These are phyloP conservation scores for Balakata baccata DNA, from an alignment of 345 rosid genomes.

Conservation along the genomic window DNA sequence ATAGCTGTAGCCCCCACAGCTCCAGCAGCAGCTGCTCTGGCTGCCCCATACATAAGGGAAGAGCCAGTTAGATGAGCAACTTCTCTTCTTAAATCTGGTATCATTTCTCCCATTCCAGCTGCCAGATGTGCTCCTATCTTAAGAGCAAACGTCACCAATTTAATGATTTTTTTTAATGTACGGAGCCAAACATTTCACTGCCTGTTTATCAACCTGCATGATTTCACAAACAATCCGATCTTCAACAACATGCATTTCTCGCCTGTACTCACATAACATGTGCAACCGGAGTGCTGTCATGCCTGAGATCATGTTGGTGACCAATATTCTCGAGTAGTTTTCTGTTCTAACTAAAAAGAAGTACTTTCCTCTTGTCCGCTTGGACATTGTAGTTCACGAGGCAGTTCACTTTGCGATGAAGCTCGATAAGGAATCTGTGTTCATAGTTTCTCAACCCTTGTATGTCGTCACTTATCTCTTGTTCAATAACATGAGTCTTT, in stretches of 20 bases:
- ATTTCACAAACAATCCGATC: conserved; percentile 84
- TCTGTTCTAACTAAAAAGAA: conserved; percentile 74
- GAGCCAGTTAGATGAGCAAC: conserved; percentile 68
- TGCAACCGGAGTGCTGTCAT: conserved; percentile 79
- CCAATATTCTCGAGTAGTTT: conserved; percentile 78
- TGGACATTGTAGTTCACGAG: conserved; percentile 82
- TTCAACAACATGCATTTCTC: conserved; percentile 89
- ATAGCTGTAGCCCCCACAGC: conserved; percentile 60
- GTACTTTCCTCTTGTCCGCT: conserved; percentile 83
- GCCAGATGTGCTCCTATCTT: conserved; percentile 94
- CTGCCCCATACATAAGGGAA: conserved; percentile 64
- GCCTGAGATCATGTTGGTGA: conserved; percentile 73
- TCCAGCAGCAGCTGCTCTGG: conserved; percentile 70
- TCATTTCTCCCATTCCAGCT: conserved; percentile 85
- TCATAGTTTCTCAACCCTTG: conserved; percentile 91
- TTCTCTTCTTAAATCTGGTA: conserved; percentile 88
- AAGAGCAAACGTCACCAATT: conserved; percentile 71
- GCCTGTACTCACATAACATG: conserved; percentile 82
- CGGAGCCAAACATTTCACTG: conserved; percentile 72
- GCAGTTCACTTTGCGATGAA: conserved; percentile 86
- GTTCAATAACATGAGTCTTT: conserved; percentile 86
- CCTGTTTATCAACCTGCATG: conserved; percentile 82
- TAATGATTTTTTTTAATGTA: conserved; percentile 86
- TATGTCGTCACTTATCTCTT: conserved; percentile 94
- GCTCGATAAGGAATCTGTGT: conserved; percentile 79